A percentile compares a stretch with the other conserved stretches of the same genome.
These are phyloP conservation scores for Xylaria sp. DNA, from an alignment of 2,329 filamentous ascomycete species.

Conservation along the genomic window DNA sequence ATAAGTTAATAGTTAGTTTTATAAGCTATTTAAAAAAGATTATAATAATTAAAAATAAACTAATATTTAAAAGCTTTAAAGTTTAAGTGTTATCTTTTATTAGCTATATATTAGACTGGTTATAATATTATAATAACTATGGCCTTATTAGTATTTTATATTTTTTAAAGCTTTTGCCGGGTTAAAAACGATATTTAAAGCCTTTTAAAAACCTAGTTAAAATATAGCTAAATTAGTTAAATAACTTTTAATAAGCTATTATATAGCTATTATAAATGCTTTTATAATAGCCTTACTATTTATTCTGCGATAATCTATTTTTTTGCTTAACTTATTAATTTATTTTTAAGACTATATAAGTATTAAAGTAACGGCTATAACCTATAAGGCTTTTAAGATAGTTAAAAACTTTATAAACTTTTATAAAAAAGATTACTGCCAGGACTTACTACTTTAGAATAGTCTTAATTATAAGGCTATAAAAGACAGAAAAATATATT, in stretches of 20 bases:
- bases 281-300: background rate
- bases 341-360: background rate
- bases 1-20: background rate
- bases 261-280: too few relatives aligned
- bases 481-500: background rate
- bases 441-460: background rate
- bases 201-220: background rate
- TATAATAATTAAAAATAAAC: too few relatives aligned
- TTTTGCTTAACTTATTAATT: background rate
- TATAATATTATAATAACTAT: too few relatives aligned
- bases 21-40: background rate
- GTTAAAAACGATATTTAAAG: background rate
- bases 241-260: background rate
- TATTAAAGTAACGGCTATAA: background rate
- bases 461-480: background rate
- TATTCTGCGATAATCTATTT: conserved; percentile 2
- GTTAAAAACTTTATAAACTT: background rate
- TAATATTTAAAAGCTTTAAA: background rate
- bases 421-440: background rate
- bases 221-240: background rate
- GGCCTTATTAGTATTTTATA: background rate
- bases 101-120: background rate
- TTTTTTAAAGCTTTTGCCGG: background rate
- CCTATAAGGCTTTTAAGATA: background rate
- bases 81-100: background rate